phyloP scores from a whole-genome alignment of 306 rosid genomes.

The Begonia masoniana region DNA sequence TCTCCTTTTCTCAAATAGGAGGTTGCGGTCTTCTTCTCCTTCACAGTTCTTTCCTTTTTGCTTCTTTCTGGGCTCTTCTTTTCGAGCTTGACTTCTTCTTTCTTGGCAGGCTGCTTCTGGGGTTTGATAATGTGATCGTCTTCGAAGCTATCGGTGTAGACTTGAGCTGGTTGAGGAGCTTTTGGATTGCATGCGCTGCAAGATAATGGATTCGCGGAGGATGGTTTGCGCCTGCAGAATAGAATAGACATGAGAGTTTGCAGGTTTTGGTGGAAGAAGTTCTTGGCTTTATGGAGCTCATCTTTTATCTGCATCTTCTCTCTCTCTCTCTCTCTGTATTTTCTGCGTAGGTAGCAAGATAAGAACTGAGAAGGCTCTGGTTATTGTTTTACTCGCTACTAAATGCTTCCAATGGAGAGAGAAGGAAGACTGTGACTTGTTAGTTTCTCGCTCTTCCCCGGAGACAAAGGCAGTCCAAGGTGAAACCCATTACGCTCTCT shows the following conservation, averaged over 20 bases:
- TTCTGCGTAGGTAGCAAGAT: conserved; percentile 6
- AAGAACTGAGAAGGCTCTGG: conserved; percentile 8
- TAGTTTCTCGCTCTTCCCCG: conserved; percentile 27
- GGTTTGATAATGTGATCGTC: conserved; percentile 9
- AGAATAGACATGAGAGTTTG: conserved; percentile 35
- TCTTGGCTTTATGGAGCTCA: conserved; percentile 37
- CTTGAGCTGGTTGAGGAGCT: conserved; percentile 27
- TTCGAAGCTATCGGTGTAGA: conserved; percentile 54
- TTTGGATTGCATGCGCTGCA: conserved; percentile 27
- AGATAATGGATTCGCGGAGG: conserved; percentile 37
- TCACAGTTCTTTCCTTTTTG: conserved; percentile 19
- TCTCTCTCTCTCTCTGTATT: conserved; percentile 10
- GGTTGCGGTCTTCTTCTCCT: conserved; percentile 30
- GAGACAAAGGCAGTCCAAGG: conserved; percentile 31
- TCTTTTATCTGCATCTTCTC: conserved; percentile 53
- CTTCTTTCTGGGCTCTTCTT: conserved; percentile 23
- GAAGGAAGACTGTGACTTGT: conserved; percentile 20
- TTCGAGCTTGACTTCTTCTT: conserved; percentile 18
- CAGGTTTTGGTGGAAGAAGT: conserved; percentile 33
- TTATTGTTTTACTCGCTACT: conserved; percentile 17
- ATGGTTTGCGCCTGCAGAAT: conserved; percentile 48
- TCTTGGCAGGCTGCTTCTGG: conserved; percentile 22
- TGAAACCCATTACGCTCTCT: conserved; percentile 23
- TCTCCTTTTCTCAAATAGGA: conserved; percentile 24
- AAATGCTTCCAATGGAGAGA: conserved; percentile 16